phyloP scores from a whole-genome alignment of 192 early-diverging fungal species.

The Backusella luteola region DNA sequence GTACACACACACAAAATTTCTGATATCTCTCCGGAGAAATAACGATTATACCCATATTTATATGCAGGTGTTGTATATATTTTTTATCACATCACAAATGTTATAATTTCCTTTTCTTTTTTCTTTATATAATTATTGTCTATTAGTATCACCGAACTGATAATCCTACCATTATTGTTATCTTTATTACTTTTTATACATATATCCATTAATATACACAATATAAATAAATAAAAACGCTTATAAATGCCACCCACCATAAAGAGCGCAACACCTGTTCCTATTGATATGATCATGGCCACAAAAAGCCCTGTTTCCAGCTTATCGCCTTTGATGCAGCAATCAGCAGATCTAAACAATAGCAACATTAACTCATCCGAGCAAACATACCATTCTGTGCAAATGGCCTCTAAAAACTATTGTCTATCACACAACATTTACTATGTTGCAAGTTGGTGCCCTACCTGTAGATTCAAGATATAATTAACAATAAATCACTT shows the following conservation, averaged over 20 bases:
- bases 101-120: neutral
- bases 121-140: neutral
- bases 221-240: neutral
- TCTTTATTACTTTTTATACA: neutral
- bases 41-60: neutral
- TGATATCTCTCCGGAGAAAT: conserved; percentile 1
- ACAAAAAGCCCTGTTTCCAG: neutral
- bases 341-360: neutral
- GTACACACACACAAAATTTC: neutral
- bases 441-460: conserved; percentile 11
- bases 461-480: conserved; percentile 13
- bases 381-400: neutral
- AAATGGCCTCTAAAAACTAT: conserved; percentile 13
- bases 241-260: conserved; percentile 10
- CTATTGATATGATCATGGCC: neutral
- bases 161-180: neutral
- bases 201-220: neutral
- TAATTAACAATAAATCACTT: neutral
- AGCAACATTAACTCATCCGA: neutral
- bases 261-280: neutral
- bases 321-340: conserved; percentile 5
- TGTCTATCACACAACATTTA: conserved; percentile 7
- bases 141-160: neutral
- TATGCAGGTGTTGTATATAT: neutral
- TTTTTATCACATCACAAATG: neutral